These are phyloP conservation scores for Stagonosporopsis chrysanthemi DNA, from an alignment of 2,329 filamentous ascomycete genomes.

Conservation along the genomic window DNA sequence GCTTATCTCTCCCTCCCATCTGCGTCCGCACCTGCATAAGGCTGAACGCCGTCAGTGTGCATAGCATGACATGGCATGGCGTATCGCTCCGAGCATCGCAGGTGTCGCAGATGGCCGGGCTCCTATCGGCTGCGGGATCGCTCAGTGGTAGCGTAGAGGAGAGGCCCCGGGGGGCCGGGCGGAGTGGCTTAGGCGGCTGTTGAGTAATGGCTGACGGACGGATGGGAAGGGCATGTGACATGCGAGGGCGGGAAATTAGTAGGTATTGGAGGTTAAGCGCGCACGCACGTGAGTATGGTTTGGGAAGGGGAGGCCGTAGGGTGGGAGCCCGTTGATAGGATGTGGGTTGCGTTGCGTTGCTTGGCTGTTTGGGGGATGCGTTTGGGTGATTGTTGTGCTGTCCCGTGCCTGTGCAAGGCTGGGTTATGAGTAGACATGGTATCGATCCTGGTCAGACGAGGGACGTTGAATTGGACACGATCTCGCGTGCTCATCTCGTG, in stretches of 20 bases:
- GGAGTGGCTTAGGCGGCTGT: not conserved
- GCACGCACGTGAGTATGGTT: too few species aligned
- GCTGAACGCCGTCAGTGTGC: not conserved
- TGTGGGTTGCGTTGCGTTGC: too few species aligned
- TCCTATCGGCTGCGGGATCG: slow-evolving; percentile 1
- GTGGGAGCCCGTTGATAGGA: too few species aligned
- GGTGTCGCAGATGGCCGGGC: slow-evolving; percentile 5
- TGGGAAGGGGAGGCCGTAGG: too few species aligned
- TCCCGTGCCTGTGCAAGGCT: not conserved
- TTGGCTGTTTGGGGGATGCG: too few species aligned
- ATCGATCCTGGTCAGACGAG: not conserved
- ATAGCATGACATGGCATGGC: not conserved
- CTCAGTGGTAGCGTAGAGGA: too few species aligned
- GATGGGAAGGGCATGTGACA: too few species aligned
- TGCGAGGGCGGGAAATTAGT: too few species aligned
- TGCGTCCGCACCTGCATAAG: not conserved
- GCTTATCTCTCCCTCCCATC: slow-evolving; percentile 11
- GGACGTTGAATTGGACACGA: not conserved
- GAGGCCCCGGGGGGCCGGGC: too few species aligned
- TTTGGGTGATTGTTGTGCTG: too few species aligned
- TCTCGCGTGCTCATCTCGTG: not conserved
- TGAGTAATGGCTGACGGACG: too few species aligned
- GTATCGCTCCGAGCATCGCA: slow-evolving; percentile 10
- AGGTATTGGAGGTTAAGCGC: too few species aligned
- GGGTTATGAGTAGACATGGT: not conserved